Conservation (phyloP, 2,329 filamentous ascomycete species). For the Monilinia aucupariae region DNA sequence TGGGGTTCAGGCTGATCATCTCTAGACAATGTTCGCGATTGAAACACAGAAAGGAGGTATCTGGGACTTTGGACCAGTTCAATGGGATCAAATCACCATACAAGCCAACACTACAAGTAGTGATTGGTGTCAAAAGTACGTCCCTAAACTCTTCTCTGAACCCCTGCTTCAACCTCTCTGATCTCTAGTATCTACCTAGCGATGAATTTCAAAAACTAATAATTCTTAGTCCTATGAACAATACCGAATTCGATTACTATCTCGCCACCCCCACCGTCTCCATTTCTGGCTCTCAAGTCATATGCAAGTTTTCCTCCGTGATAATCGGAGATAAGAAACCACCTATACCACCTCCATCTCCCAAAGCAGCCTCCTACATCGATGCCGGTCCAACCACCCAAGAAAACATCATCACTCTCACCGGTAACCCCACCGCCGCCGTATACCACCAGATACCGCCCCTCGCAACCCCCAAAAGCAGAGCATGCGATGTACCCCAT, state of each 20-base stretch:
- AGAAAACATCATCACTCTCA: background rate
- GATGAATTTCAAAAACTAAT: background rate
- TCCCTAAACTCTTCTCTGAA: background rate
- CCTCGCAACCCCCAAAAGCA: background rate
- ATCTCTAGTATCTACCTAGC: background rate
- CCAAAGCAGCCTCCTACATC: background rate
- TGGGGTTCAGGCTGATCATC: background rate
- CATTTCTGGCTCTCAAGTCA: background rate
- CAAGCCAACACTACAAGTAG: background rate
- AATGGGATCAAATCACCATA: conserved; percentile 1
- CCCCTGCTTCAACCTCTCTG: background rate
- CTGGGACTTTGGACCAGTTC: conserved; percentile 5
- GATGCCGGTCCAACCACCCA: background rate
- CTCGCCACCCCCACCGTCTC: background rate
- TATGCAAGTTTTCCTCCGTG: background rate
- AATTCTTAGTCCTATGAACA: background rate
- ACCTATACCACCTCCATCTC: background rate
- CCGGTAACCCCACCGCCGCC: background rate
- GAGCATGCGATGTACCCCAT: background rate
- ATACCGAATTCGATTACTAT: background rate
- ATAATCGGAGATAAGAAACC: background rate
- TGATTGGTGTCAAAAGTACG: background rate
- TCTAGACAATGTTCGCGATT: background rate
- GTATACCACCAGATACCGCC: background rate
- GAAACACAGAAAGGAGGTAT: background rate